These are phyloP conservation scores for Peltaster fructicola DNA, from an alignment of 2,329 filamentous ascomycete genomes.

Conservation along the genomic window DNA sequence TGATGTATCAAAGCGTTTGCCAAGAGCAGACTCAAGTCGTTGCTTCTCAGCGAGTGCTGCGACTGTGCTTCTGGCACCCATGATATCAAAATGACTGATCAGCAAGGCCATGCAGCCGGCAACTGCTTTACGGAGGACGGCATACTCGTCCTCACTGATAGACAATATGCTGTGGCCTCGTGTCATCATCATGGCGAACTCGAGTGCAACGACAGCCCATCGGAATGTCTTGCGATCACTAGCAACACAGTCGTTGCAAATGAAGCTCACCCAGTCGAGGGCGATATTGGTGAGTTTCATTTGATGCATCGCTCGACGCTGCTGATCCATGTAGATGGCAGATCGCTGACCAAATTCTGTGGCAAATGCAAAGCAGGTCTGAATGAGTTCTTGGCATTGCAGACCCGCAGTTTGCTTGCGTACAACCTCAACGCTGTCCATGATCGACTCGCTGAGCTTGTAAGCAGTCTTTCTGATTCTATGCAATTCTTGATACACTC, in stretches of 20 bases:
- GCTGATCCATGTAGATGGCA: slow-evolving; percentile 87
- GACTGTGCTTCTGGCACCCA: slow-evolving; percentile 84
- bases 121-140: slow-evolving; percentile 66
- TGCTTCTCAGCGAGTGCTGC: slow-evolving; percentile 90
- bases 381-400: slow-evolving; percentile 87
- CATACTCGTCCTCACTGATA: slow-evolving; percentile 75
- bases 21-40: slow-evolving; percentile 60
- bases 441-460: slow-evolving; percentile 92
- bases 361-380: slow-evolving; percentile 96
- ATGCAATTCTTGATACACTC: slow-evolving; percentile 77
- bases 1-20: slow-evolving; percentile 64
- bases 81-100: slow-evolving; percentile 97
- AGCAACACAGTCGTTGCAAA: slow-evolving; percentile 89
- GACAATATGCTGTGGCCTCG: slow-evolving; percentile 83
- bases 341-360: slow-evolving; percentile 96
- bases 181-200: slow-evolving; percentile 96
- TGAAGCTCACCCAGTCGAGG: slow-evolving; percentile 93
- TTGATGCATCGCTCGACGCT: slow-evolving; percentile 91
- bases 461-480: slow-evolving; percentile 93
- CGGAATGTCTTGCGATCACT: slow-evolving; percentile 91
- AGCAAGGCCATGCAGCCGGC: slow-evolving; percentile 93
- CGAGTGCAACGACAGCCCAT: slow-evolving; percentile 87
- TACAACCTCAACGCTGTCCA: slow-evolving; percentile 94
- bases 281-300: slow-evolving; percentile 84
- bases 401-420: slow-evolving; percentile 66